Evolutionary conservation across 257 asterid species (phyloP).

Genomic region (Haberlea rhodopensis): DNA sequence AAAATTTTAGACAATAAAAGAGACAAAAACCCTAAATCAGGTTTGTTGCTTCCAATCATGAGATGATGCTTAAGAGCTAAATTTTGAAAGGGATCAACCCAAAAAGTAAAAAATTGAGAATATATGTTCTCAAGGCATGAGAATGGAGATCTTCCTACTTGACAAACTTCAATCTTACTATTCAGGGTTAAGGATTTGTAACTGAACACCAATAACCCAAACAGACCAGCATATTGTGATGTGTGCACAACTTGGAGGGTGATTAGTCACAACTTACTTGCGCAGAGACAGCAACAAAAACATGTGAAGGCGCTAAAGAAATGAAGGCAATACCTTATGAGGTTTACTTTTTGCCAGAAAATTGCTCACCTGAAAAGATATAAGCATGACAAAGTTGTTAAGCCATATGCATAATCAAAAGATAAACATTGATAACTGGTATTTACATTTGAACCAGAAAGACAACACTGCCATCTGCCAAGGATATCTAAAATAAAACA

Average conservation of each 20-base stretch:
- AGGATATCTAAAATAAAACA: slow-evolving; percentile 3
- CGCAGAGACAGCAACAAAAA: neutral
- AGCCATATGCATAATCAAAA: neutral
- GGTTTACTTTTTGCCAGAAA: slow-evolving; percentile 76
- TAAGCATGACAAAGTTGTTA: slow-evolving; percentile 17
- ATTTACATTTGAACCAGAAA: neutral
- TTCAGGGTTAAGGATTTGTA: too few relatives aligned
- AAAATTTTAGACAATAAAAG: too few relatives aligned
- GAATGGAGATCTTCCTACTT: too few relatives aligned
- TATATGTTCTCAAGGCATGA: too few relatives aligned
- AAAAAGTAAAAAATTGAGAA: too few relatives aligned
- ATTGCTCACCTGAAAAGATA: slow-evolving; percentile 61
- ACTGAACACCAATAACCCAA: neutral
- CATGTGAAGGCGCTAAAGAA: neutral
- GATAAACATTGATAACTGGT: neutral
- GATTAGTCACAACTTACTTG: neutral
- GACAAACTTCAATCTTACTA: too few relatives aligned
- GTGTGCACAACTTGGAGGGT: neutral
- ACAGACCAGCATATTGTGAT: neutral
- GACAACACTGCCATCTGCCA: slow-evolving; percentile 13
- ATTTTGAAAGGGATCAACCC: too few relatives aligned
- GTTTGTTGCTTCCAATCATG: too few relatives aligned
- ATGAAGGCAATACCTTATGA: slow-evolving; percentile 67
- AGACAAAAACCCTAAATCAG: too few relatives aligned
- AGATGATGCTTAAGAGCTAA: too few relatives aligned